phyloP scores from a whole-genome alignment of 306 rosid species.

The Castanea mollissima region DNA sequence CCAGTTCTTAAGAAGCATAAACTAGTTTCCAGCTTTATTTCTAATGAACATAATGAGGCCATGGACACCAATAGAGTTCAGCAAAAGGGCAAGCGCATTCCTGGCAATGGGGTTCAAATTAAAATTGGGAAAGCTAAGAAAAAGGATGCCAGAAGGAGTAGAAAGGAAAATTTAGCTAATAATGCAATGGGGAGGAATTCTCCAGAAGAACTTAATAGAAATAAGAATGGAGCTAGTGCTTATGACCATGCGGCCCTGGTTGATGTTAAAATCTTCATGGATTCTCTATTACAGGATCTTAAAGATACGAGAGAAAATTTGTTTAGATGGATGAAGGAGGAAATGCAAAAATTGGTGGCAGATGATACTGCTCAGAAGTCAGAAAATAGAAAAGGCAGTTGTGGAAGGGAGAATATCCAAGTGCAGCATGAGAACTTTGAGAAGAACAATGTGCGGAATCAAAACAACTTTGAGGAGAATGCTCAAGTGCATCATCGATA shows the following conservation, averaged over 20 bases:
- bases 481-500: not conserved
- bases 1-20: constrained; percentile 18
- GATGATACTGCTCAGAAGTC: not conserved
- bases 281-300: constrained; percentile 33
- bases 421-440: not conserved
- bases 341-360: constrained; percentile 23
- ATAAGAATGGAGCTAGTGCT: constrained; percentile 13
- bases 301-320: constrained; percentile 21
- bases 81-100: constrained; percentile 1
- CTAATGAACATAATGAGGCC: constrained; percentile 14
- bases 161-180: not conserved
- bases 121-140: not conserved
- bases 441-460: not conserved
- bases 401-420: not conserved
- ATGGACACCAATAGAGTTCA: not conserved
- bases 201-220: not conserved
- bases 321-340: constrained; percentile 30
- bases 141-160: not conserved
- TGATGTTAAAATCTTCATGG: constrained; percentile 27
- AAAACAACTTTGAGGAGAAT: constrained; percentile 8
- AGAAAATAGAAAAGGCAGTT: not conserved
- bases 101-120: not conserved
- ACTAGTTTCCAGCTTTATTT: constrained; percentile 26
- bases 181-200: constrained; percentile 2
- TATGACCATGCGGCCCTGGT: constrained; percentile 17